Evolutionary conservation across 768 basidiomycete genomes (phyloP).

Genomic region (Imleria badia): DNA sequence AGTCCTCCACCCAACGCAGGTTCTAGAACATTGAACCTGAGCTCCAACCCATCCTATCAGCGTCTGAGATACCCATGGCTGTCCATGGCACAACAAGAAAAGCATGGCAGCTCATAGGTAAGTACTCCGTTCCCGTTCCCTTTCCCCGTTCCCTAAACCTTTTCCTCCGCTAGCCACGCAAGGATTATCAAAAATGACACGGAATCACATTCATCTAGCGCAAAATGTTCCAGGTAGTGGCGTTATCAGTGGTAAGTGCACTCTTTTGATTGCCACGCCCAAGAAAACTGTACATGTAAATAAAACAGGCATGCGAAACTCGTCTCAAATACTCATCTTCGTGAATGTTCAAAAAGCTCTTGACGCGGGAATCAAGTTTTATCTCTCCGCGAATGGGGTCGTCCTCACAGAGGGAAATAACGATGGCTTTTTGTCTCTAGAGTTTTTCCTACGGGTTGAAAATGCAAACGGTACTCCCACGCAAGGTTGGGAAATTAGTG

Average conservation of each 20-base stretch:
- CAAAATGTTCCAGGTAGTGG: conserved; percentile 66
- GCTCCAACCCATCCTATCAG: conserved; percentile 53
- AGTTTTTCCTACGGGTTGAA: conserved; percentile 73
- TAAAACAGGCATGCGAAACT: conserved; percentile 72
- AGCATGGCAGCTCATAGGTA: conserved; percentile 76
- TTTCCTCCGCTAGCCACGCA: conserved; percentile 45
- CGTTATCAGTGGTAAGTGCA: conserved; percentile 72
- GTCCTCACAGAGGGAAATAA: conserved; percentile 80
- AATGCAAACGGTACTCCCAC: conserved; percentile 29
- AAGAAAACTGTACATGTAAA: neutral
- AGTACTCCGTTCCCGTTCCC: conserved; percentile 15
- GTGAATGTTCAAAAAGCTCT: conserved; percentile 73
- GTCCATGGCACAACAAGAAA: conserved; percentile 75
- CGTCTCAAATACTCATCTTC: conserved; percentile 78
- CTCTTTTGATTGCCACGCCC: neutral
- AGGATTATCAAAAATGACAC: conserved; percentile 80
- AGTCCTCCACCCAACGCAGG: neutral
- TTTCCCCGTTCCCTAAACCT: neutral
- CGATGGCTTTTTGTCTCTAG: conserved; percentile 55
- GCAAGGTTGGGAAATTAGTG: conserved; percentile 23
- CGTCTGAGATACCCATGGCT: conserved; percentile 70
- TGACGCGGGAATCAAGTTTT: conserved; percentile 68
- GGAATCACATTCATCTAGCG: conserved; percentile 93
- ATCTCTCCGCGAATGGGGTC: conserved; percentile 84
- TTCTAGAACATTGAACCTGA: conserved; percentile 68